Conservation (phyloP, 345 rosid genomes). For the Populus simonii region DNA sequence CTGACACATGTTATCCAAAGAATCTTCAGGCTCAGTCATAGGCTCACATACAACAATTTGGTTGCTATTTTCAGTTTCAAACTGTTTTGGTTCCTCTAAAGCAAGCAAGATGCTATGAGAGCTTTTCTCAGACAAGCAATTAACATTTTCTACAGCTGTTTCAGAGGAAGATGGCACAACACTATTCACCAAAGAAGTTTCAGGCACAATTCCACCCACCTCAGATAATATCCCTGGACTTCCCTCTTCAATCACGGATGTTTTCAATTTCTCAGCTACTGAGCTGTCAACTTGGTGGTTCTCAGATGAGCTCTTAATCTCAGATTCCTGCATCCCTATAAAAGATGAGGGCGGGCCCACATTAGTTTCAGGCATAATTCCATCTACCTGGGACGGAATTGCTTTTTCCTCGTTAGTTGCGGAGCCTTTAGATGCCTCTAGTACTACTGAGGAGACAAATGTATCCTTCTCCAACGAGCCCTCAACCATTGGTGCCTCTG, state of each 20-base stretch:
- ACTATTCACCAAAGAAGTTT: not conserved
- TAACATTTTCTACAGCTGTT: not conserved
- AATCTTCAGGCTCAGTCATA: not conserved
- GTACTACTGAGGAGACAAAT: not conserved
- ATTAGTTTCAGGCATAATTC: not conserved
- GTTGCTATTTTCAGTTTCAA: slow-evolving; percentile 6
- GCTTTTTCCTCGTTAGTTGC: not conserved
- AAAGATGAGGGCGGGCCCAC: not conserved
- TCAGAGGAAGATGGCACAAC: not conserved
- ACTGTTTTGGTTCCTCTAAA: not conserved
- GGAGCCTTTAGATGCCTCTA: not conserved
- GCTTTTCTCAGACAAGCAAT: not conserved
- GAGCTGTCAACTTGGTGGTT: not conserved
- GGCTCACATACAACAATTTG: not conserved
- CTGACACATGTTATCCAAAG: not conserved
- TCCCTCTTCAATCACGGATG: not conserved
- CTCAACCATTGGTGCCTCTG: not conserved
- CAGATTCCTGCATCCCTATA: slow-evolving; percentile 2
- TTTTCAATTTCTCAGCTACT: slow-evolving; percentile 4
- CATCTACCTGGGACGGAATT: not conserved
- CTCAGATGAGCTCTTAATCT: not conserved
- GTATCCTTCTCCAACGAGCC: not conserved
- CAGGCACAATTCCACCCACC: not conserved
- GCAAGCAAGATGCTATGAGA: not conserved
- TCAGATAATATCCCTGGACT: not conserved